phyloP scores from a whole-genome alignment of 257 asterid genomes.

The Solanum corneliomulleri region DNA sequence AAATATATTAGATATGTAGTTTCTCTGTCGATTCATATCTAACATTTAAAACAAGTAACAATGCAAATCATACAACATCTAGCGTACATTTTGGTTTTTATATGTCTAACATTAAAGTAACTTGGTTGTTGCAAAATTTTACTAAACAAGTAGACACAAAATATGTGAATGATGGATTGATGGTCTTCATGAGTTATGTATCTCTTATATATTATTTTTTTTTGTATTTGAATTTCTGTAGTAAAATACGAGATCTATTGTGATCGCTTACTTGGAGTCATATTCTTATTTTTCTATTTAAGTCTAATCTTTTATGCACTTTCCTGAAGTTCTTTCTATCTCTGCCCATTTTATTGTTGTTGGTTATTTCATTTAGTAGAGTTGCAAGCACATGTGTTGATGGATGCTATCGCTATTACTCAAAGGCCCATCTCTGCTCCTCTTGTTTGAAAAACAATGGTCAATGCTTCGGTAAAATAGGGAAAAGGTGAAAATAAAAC shows the following conservation, averaged over 20 bases:
- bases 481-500: no score
- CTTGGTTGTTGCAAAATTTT: neutral
- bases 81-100: neutral
- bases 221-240: no score
- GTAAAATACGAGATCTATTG: neutral
- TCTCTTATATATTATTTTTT: no score
- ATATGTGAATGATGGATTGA: neutral
- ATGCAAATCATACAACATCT: neutral
- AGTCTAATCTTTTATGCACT: neutral
- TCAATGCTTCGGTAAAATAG: no score
- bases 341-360: no score
- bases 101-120: neutral
- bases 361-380: no score
- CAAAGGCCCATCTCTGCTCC: no score
- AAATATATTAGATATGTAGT: neutral
- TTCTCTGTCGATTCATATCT: neutral
- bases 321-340: neutral
- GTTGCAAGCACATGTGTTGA: neutral
- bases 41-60: neutral
- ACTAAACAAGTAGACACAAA: neutral
- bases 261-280: neutral
- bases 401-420: no score
- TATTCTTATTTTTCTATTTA: neutral
- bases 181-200: neutral
- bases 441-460: no score